Evolutionary conservation across 163 green algal genomes (phyloP).

Genomic region (Scenedesmus sp.): DNA sequence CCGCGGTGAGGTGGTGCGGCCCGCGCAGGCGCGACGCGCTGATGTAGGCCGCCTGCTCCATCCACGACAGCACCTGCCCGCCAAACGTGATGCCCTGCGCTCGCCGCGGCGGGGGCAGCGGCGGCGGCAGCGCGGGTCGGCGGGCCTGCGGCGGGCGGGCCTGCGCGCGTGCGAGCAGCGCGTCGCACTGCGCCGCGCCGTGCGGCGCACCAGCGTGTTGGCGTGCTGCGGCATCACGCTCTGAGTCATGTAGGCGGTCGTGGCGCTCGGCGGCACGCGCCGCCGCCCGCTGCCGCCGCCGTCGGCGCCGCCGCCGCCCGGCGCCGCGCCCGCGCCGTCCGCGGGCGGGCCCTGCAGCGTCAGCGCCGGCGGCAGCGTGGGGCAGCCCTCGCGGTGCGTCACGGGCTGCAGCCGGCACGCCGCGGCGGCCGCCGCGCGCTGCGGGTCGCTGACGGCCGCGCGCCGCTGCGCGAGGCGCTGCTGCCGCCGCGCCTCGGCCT

Average conservation of each 20-base stretch:
- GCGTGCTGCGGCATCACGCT: constrained; percentile 87
- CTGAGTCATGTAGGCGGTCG: constrained; percentile 81
- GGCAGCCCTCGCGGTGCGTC: constrained; percentile 51
- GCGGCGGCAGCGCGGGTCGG: too few species aligned
- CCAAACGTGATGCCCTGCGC: constrained; percentile 91
- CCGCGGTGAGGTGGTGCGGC: constrained; percentile 76
- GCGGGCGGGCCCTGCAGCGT: background rate
- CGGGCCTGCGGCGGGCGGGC: too few species aligned
- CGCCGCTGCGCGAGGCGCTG: constrained; percentile 57
- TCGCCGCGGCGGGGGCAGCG: too few species aligned
- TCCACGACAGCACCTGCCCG: constrained; percentile 84
- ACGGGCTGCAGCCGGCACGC: constrained; percentile 40
- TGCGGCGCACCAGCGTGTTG: constrained; percentile 87
- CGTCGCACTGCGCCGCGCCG: too few species aligned
- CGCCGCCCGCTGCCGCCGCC: background rate
- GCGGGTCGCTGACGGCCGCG: constrained; percentile 35
- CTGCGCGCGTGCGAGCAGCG: too few species aligned
- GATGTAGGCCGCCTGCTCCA: constrained; percentile 90
- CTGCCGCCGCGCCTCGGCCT: constrained; percentile 59
- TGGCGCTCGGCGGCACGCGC: constrained; percentile 55
- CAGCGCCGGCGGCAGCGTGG: constrained; percentile 40
- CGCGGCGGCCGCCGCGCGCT: constrained; percentile 8
- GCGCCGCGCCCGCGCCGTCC: background rate
- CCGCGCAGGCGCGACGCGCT: constrained; percentile 75
- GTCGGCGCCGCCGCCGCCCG: background rate